phyloP scores from a whole-genome alignment of 1,284 basidiomycete species.

The Microbotryomycetes sp. region DNA sequence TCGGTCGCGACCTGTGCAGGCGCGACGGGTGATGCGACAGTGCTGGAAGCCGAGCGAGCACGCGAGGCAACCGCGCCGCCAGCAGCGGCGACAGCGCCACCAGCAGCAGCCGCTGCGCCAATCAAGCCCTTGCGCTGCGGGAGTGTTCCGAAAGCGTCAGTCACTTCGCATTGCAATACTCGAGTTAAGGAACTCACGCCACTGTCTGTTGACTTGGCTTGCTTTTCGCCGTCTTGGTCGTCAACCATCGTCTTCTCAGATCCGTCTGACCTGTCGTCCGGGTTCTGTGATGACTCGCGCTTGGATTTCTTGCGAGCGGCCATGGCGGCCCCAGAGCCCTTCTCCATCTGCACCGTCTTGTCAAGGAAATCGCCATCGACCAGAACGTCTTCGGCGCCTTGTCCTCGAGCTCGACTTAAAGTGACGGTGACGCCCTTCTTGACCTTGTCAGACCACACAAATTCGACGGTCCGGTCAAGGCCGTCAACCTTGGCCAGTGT shows the following conservation, averaged over 20 bases:
- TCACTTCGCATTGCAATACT: too few relatives aligned
- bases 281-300: background rate
- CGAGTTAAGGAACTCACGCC: background rate
- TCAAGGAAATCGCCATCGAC: constrained; percentile 22
- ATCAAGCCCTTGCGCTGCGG: background rate
- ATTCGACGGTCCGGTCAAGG: constrained; percentile 16
- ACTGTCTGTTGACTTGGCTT: background rate
- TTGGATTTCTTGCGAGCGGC: constrained; percentile 3
- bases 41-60: background rate
- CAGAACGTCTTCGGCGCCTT: constrained; percentile 25
- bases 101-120: background rate
- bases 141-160: too few relatives aligned
- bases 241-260: background rate
- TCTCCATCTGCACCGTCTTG: constrained; percentile 17
- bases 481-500: constrained; percentile 25
- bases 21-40: background rate
- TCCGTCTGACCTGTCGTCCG: background rate
- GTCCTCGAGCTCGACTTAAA: constrained; percentile 7
- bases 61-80: background rate
- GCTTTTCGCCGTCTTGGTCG: background rate
- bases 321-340: constrained; percentile 3
- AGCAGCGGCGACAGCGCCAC: constrained; percentile 1
- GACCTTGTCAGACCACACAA: constrained; percentile 22
- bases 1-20: background rate
- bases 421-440: constrained; percentile 10